phyloP scores from a whole-genome alignment of 805 yeast genomes.

The Kazachstania africana region DNA sequence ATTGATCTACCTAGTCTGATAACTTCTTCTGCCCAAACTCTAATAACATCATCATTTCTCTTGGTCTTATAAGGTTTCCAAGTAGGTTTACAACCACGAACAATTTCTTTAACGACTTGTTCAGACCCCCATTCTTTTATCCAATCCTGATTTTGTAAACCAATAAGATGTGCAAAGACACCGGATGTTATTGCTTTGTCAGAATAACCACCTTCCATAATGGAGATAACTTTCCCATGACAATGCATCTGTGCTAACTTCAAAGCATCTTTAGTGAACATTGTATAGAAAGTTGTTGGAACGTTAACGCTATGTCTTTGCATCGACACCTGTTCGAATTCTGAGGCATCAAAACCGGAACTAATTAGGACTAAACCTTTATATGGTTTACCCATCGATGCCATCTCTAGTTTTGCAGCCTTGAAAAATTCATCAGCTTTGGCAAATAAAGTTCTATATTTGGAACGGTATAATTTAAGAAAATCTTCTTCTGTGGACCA shows the following conservation, averaged over 20 bases:
- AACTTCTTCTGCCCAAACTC: slow-evolving; percentile 55
- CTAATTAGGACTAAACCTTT: slow-evolving; percentile 58
- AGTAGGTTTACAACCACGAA: slow-evolving; percentile 53
- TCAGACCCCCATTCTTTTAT: slow-evolving; percentile 52
- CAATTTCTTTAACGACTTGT: slow-evolving; percentile 51
- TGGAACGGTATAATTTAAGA: slow-evolving; percentile 44
- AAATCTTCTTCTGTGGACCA: slow-evolving; percentile 58
- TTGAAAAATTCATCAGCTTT: slow-evolving; percentile 57
- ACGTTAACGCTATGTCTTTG: slow-evolving; percentile 74
- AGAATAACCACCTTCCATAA: slow-evolving; percentile 80
- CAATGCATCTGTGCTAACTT: slow-evolving; percentile 52
- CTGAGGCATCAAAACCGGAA: slow-evolving; percentile 84
- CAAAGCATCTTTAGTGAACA: slow-evolving; percentile 63
- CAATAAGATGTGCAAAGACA: slow-evolving; percentile 65
- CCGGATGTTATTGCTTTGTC: slow-evolving; percentile 75
- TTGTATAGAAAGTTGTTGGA: slow-evolving; percentile 68
- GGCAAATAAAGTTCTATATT: slow-evolving; percentile 48
- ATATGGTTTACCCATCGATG: slow-evolving; percentile 31
- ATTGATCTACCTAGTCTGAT: slow-evolving; percentile 49
- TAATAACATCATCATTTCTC: slow-evolving; percentile 38
- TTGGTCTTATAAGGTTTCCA: slow-evolving; percentile 48
- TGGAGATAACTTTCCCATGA: slow-evolving; percentile 50
- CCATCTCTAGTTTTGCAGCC: slow-evolving; percentile 35
- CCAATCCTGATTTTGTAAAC: slow-evolving; percentile 50
- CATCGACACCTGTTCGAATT: slow-evolving; percentile 72